These are phyloP conservation scores for Ceratocystis cubensis DNA, from an alignment of 2,329 filamentous ascomycete genomes.

Conservation along the genomic window DNA sequence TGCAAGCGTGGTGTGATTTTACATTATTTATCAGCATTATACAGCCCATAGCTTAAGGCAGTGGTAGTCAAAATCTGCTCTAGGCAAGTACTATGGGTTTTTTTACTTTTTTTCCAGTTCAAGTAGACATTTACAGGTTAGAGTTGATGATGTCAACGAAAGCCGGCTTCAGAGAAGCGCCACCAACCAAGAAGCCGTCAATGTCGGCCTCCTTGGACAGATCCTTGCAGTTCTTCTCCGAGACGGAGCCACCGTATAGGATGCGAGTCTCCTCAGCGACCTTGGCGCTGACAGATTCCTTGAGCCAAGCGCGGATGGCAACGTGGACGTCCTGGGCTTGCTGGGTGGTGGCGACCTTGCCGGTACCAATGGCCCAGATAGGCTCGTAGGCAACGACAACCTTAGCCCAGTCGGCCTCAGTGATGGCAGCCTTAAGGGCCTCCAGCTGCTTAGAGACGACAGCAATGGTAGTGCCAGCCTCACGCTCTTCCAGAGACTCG, in stretches of 20 bases:
- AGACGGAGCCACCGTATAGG: slow-evolving; percentile 93
- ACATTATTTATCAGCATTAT: slow-evolving; percentile 22
- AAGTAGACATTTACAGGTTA: slow-evolving; percentile 33
- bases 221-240: slow-evolving; percentile 94
- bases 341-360: slow-evolving; percentile 77
- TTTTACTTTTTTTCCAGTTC: slow-evolving; percentile 11
- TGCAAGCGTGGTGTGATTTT: slow-evolving; percentile 11
- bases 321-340: slow-evolving; percentile 92
- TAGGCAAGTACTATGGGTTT: neutral
- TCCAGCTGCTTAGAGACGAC: slow-evolving; percentile 76
- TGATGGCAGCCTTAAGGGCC: slow-evolving; percentile 62
- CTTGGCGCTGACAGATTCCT: slow-evolving; percentile 58
- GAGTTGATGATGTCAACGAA: slow-evolving; percentile 54
- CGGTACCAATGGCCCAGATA: slow-evolving; percentile 92
- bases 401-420: slow-evolving; percentile 66
- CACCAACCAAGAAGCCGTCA: slow-evolving; percentile 94
- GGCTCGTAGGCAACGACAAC: slow-evolving; percentile 97
- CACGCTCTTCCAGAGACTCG: slow-evolving; percentile 86
- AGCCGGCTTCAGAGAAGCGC: slow-evolving; percentile 91
- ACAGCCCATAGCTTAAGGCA: slow-evolving; percentile 17
- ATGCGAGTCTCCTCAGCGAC: slow-evolving; percentile 81
- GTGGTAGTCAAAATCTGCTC: neutral
- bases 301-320: slow-evolving; percentile 81
- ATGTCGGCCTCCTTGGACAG: slow-evolving; percentile 87
- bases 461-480: slow-evolving; percentile 71